Evolutionary conservation across 345 rosid genomes (phyloP).

Genomic region (Eucalyptus regnans): DNA sequence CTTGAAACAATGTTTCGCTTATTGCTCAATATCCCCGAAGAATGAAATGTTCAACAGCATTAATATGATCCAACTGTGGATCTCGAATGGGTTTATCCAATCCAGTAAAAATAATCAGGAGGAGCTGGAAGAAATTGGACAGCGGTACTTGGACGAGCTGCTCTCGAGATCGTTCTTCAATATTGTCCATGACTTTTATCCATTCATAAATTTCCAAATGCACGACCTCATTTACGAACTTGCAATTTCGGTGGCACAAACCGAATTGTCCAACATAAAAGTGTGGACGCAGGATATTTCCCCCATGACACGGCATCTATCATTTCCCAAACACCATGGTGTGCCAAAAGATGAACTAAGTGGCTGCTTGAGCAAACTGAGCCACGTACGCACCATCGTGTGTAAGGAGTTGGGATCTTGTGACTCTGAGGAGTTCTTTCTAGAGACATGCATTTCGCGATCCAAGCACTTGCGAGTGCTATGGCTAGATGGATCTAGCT

Average conservation of each 20-base stretch:
- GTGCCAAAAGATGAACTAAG: background rate
- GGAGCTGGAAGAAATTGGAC: background rate
- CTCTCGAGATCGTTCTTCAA: background rate
- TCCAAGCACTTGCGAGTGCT: background rate
- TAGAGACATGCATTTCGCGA: background rate
- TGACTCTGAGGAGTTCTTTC: background rate
- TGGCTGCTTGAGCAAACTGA: background rate
- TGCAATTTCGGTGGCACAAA: background rate
- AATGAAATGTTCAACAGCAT: background rate
- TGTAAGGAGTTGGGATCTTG: background rate
- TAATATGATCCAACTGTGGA: too few species aligned
- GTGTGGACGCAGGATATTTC: background rate
- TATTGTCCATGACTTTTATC: fast-evolving
- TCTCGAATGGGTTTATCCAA: fast-evolving
- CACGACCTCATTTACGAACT: conserved; percentile 20
- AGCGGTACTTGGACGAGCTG: background rate
- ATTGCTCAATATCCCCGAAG: conserved; percentile 10
- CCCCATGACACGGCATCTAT: background rate
- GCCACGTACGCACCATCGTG: background rate
- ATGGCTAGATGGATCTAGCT: background rate
- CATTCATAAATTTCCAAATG: background rate
- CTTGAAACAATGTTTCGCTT: conserved; percentile 21
- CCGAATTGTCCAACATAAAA: background rate
- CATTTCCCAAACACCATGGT: background rate
- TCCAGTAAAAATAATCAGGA: background rate